Evolutionary conservation across 2,329 filamentous ascomycete genomes (phyloP).

Genomic region (Cryphonectria naterciae): DNA sequence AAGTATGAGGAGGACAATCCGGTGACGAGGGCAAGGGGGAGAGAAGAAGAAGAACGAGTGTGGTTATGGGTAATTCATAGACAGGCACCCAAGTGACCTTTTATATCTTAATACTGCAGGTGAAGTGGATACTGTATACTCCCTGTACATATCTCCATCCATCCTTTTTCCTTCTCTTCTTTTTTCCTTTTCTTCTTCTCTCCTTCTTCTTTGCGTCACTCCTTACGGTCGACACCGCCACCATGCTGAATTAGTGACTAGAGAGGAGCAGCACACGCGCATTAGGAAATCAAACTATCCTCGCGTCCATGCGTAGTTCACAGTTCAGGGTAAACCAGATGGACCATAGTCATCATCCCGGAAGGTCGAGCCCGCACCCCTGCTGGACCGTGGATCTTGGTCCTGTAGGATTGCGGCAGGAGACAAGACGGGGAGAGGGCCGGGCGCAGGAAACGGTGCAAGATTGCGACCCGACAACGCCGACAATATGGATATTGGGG

Average conservation of each 20-base stretch:
- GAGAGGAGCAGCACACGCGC: not conserved
- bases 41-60: not conserved
- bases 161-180: not conserved
- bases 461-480: not conserved
- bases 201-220: not conserved
- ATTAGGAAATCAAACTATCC: not conserved
- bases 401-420: conserved; percentile 4
- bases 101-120: not conserved
- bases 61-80: not conserved
- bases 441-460: not conserved
- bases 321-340: not conserved
- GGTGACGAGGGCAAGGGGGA: too few species aligned
- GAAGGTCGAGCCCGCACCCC: not conserved
- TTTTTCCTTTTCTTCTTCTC: not conserved
- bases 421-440: not conserved
- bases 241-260: not conserved
- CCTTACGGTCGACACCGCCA: not conserved
- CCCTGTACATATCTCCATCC: not conserved
- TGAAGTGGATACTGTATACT: not conserved
- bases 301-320: not conserved
- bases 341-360: not conserved
- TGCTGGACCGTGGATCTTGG: conserved; percentile 10
- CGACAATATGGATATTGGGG: not conserved
- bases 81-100: not conserved
- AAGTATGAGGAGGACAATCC: not conserved